Evolutionary conservation across 768 basidiomycete genomes (phyloP), one percentile per base, ranked within the genome.

Genomic region (Leccinum uliginosum): DNA sequence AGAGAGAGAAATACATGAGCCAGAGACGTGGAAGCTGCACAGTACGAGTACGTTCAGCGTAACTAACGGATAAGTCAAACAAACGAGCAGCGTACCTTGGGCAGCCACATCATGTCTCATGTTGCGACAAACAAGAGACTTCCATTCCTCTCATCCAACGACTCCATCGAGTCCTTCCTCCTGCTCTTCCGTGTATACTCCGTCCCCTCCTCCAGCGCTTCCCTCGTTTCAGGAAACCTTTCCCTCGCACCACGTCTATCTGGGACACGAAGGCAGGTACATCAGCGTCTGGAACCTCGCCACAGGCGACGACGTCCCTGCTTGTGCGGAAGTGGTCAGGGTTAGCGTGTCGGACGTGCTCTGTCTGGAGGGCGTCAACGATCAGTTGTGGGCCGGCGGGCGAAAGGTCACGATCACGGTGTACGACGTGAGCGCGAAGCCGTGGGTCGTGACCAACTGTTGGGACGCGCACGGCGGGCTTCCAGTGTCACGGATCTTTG

Each of bases 111-210:
- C 43, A 99, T 75, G 56, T 99, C 97, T 68, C 93, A 96, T 0
- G 84, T 83, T 9, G 93, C 89, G 17, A 96, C 80, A 11, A 99
- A n/a, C n/a, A n/a, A n/a, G 81, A 15, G 84, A 75, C 67, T 83
- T 92, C 97, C 97, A 99, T 72, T 99, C 97, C 62, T 91, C 87
- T 85, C 88, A 96, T 5, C 96, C 97, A 17, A 97, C 80, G 6
- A 94, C 77, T 2, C 87, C 85, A 67, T 98, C 91, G 50, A 98
- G 73, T 15, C 90, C 87, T 10, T 83, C 86, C 50, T 91, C 84
- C 93, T 94, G 98, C 62, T 88, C 78, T 67, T 92, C 86, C 50
- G 89, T 68, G 58, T 89, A 86, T n/a, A n/a, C 59, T 87, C 87
- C 59, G 81, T 77, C 60, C 91, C 92, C 54, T 92, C 92, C 65